Conservation (phyloP, 495 filamentous ascomycete species). For the Lineolata rhizophorae region DNA sequence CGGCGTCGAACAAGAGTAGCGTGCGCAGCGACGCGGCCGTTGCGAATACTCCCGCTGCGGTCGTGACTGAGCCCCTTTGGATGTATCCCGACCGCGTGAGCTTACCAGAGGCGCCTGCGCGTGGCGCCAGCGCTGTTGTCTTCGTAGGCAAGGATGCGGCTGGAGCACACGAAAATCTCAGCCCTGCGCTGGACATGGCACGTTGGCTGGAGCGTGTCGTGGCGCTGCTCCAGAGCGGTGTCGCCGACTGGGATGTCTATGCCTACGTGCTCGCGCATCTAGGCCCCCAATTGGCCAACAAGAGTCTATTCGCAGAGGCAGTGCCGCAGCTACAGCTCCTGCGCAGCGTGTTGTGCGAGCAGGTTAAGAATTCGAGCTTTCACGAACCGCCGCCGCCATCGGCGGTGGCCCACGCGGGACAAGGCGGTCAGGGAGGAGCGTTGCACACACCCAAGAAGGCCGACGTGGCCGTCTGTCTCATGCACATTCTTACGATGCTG, state of each 20-base stretch:
- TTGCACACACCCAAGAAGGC: no score
- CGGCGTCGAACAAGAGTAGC: no score
- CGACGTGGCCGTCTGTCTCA: slow-evolving; percentile 73
- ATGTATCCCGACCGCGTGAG: slow-evolving; percentile 27
- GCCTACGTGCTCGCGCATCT: slow-evolving; percentile 74
- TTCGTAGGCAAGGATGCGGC: slow-evolving; percentile 2
- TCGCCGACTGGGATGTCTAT: slow-evolving; percentile 83
- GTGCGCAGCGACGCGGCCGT: no score
- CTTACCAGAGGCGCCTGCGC: slow-evolving; percentile 23
- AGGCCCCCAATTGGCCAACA: slow-evolving; percentile 74
- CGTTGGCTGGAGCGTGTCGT: slow-evolving; percentile 61
- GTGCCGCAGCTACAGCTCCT: slow-evolving; percentile 52
- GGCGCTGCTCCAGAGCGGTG: slow-evolving; percentile 41
- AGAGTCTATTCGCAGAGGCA: slow-evolving; percentile 55
- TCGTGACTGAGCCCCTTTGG: slow-evolving; percentile 37
- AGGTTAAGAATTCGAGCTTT: slow-evolving; percentile 51
- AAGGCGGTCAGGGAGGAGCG: no score
- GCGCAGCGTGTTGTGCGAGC: slow-evolving; percentile 57
- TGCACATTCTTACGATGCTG: slow-evolving; percentile 62
- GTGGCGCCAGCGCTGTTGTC: slow-evolving; percentile 14
- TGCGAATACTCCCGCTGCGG: no score
- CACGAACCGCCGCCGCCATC: slow-evolving; percentile 51
- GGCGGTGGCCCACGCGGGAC: no score
- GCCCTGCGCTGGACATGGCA: slow-evolving; percentile 33
- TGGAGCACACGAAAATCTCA: slow-evolving; percentile 3